Conservation (phyloP, 1,139 yeast genomes). For the Candida tetrigidarum region DNA sequence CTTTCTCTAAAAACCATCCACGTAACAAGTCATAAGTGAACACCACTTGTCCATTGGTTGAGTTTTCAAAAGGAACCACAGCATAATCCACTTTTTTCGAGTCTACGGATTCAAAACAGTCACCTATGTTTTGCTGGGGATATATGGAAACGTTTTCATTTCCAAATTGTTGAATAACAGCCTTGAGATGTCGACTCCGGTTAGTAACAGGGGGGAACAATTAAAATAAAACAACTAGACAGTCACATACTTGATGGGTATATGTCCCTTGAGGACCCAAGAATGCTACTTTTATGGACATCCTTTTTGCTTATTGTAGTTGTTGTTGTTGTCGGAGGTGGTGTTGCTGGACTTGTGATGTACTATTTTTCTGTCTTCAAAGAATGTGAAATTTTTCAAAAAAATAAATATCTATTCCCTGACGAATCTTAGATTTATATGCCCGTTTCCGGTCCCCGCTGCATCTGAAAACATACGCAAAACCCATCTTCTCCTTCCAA, state of each 20-base stretch:
- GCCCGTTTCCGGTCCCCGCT: background rate
- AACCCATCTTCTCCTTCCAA: background rate
- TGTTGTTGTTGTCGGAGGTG: background rate
- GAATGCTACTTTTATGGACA: slow-evolving; percentile 57
- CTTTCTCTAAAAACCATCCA: slow-evolving; percentile 54
- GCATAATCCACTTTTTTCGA: slow-evolving; percentile 61
- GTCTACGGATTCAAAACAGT: slow-evolving; percentile 64
- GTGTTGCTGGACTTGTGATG: background rate
- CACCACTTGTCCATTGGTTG: slow-evolving; percentile 93
- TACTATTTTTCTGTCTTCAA: background rate
- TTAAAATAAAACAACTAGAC: background rate
- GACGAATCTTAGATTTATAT: background rate
- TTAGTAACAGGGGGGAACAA: background rate
- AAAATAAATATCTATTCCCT: too few species aligned
- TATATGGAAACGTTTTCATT: slow-evolving; percentile 37
- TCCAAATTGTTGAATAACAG: slow-evolving; percentile 77
- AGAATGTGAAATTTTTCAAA: background rate
- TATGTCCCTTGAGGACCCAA: slow-evolving; percentile 92
- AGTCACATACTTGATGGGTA: slow-evolving; percentile 73
- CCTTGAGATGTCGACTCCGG: slow-evolving; percentile 51
- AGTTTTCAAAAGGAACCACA: slow-evolving; percentile 92
- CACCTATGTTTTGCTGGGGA: slow-evolving; percentile 57
- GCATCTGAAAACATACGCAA: background rate
- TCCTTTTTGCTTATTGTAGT: slow-evolving; percentile 9
- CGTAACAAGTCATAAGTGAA: slow-evolving; percentile 81